These are phyloP conservation scores for Aspergillus quadrilineatus DNA, from an alignment of 2,329 filamentous ascomycete genomes.

Conservation along the genomic window DNA sequence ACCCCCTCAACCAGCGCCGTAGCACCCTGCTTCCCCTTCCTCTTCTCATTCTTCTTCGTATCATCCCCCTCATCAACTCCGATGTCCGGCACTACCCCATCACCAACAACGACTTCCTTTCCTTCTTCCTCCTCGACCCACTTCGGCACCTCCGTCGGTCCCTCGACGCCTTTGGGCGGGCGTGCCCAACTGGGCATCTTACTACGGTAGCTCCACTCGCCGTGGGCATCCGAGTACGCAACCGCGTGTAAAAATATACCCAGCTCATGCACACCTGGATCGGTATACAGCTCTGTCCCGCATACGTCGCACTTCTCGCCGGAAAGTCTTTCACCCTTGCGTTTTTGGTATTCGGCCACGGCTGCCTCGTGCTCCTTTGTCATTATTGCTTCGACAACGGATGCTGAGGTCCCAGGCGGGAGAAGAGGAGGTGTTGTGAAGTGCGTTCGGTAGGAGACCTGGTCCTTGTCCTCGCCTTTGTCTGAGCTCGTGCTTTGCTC, in stretches of 20 bases:
- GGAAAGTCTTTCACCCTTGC: slow-evolving; percentile 90
- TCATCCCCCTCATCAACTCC: slow-evolving; percentile 16
- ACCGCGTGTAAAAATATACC: slow-evolving; percentile 92
- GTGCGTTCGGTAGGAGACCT: slow-evolving; percentile 69
- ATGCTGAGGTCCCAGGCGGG: slow-evolving; percentile 37
- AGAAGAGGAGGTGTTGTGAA: slow-evolving; percentile 40
- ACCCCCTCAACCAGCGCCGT: slow-evolving; percentile 36
- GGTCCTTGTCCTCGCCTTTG: background rate
- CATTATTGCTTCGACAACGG: slow-evolving; percentile 42
- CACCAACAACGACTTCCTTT: slow-evolving; percentile 42
- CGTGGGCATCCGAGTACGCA: slow-evolving; percentile 79
- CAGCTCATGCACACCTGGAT: slow-evolving; percentile 85
- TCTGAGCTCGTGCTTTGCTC: background rate
- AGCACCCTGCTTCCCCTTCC: slow-evolving; percentile 11
- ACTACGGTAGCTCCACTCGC: slow-evolving; percentile 84
- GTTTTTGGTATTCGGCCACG: slow-evolving; percentile 84
- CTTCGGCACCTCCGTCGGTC: slow-evolving; percentile 64
- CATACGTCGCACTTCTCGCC: slow-evolving; percentile 79
- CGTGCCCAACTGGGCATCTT: slow-evolving; percentile 82
- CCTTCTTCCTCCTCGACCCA: slow-evolving; percentile 39
- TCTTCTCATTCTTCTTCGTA: background rate
- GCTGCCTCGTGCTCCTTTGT: slow-evolving; percentile 68
- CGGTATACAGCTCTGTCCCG: slow-evolving; percentile 85
- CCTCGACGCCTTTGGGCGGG: slow-evolving; percentile 69
- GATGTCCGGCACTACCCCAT: slow-evolving; percentile 31